Percentiles rank a stretch among this genome's conserved stretches.
Evolutionary conservation across 2,329 filamentous ascomycete species (phyloP).

Genomic region (Talaromyces sp.): DNA sequence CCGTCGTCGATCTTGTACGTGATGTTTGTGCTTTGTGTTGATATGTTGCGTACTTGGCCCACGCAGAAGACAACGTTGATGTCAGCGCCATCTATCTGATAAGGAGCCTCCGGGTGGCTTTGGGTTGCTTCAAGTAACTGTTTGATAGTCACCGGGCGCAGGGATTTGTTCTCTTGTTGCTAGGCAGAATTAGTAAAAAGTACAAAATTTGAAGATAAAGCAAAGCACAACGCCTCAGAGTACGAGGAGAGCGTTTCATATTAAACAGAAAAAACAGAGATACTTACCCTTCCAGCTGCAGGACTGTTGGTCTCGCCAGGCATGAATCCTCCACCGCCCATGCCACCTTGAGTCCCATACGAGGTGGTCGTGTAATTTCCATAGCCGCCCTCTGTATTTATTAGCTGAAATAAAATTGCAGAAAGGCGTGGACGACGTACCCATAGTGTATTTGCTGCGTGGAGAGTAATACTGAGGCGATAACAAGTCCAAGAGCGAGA

Average conservation of each 20-base stretch:
- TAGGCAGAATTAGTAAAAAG: constrained; percentile 27
- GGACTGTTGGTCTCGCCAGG: constrained; percentile 46
- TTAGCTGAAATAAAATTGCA: background rate
- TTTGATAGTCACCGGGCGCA: constrained; percentile 92
- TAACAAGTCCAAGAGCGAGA: background rate
- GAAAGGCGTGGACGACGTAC: constrained; percentile 13
- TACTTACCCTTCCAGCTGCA: constrained; percentile 34
- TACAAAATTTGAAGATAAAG: background rate
- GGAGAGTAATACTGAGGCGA: background rate
- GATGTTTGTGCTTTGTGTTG: constrained; percentile 80
- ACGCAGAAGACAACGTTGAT: constrained; percentile 77
- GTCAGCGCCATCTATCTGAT: constrained; percentile 73
- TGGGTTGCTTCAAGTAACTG: constrained; percentile 81
- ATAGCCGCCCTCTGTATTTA: constrained; percentile 27
- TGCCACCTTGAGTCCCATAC: constrained; percentile 50
- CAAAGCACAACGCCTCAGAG: background rate
- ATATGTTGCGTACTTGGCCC: constrained; percentile 83
- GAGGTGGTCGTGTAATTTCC: constrained; percentile 50
- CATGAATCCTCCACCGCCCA: constrained; percentile 55
- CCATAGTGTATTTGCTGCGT: constrained; percentile 19
- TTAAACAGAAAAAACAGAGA: background rate
- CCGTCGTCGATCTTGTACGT: constrained; percentile 94
- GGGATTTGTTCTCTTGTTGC: constrained; percentile 76
- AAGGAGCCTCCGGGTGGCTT: constrained; percentile 67
- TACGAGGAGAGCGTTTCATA: background rate